Evolutionary conservation across 106 monocot genomes (phyloP).

Genomic region (Narthecium ossifragum): DNA sequence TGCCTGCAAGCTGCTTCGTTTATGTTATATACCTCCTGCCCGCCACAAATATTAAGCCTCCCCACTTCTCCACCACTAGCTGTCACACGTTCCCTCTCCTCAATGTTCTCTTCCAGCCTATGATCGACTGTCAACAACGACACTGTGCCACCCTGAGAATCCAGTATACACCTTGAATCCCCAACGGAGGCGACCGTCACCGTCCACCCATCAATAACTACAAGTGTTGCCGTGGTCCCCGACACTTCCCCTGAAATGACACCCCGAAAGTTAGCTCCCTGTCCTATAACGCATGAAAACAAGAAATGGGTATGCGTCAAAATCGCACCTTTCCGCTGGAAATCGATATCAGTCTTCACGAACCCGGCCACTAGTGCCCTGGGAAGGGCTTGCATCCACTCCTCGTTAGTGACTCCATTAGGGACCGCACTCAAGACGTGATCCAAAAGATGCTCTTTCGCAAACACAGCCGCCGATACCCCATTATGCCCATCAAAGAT

Average conservation of each 20-base stretch:
- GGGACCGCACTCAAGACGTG: slow-evolving; percentile 82
- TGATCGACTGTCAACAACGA: slow-evolving; percentile 90
- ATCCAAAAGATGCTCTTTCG: slow-evolving; percentile 80
- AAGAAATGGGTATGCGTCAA: background rate
- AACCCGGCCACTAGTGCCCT: slow-evolving; percentile 85
- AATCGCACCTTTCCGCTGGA: slow-evolving; percentile 71
- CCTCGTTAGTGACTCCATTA: slow-evolving; percentile 64
- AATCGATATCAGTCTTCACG: slow-evolving; percentile 93
- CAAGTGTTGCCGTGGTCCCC: slow-evolving; percentile 86
- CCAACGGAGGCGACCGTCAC: slow-evolving; percentile 96
- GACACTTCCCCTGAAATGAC: slow-evolving; percentile 57
- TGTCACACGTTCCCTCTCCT: slow-evolving; percentile 88
- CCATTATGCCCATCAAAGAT: slow-evolving; percentile 99
- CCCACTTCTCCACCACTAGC: slow-evolving; percentile 98
- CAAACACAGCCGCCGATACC: slow-evolving; percentile 79
- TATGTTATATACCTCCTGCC: slow-evolving; percentile 92
- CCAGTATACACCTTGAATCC: slow-evolving; percentile 93
- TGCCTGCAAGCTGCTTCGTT: no score
- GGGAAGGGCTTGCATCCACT: slow-evolving; percentile 84
- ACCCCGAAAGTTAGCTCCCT: slow-evolving; percentile 1
- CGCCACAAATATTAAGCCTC: slow-evolving; percentile 78
- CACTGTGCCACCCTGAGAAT: slow-evolving; percentile 59
- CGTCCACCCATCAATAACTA: slow-evolving; percentile 82
- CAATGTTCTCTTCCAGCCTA: slow-evolving; percentile 87
- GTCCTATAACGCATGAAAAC: background rate